Percentiles rank a stretch among this genome's conserved stretches.
Conservation (phyloP, 2,329 filamentous ascomycete species). For the Sporothrix brunneoviolacea region DNA sequence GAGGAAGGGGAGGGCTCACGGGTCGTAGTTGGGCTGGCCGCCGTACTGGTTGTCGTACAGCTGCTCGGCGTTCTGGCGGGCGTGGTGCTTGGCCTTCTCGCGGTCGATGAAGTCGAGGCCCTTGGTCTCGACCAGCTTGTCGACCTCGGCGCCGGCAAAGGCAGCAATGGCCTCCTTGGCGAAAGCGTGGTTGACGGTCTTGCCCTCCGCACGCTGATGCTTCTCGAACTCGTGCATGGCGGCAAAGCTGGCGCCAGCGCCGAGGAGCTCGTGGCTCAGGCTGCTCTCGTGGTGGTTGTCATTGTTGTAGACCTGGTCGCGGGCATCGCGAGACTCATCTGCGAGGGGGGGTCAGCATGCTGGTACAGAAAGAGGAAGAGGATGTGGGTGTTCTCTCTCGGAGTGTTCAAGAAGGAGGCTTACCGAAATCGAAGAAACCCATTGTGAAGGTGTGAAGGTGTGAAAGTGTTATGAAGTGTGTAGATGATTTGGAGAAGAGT, state of each 20-base stretch:
- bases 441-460: constrained; percentile 11
- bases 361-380: neutral
- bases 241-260: constrained; percentile 69
- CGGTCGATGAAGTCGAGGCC: constrained; percentile 54
- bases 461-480: no score
- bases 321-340: constrained; percentile 38
- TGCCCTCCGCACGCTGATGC: constrained; percentile 62
- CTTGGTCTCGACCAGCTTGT: constrained; percentile 68
- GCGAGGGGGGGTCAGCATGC: neutral
- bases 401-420: neutral
- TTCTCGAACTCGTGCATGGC: constrained; percentile 78
- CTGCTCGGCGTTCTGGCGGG: constrained; percentile 49
- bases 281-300: constrained; percentile 48
- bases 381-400: neutral
- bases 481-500: neutral
- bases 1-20: constrained; percentile 35
- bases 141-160: constrained; percentile 66
- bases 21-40: constrained; percentile 46
- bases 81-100: constrained; percentile 52
- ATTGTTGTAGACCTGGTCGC: constrained; percentile 36
- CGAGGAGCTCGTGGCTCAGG: constrained; percentile 66
- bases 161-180: constrained; percentile 73
- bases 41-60: constrained; percentile 60
- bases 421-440: constrained; percentile 20
- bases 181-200: constrained; percentile 63